These are phyloP conservation scores for Chaetothyriales sp. DNA, from an alignment of 2,329 filamentous ascomycete genomes.

Conservation along the genomic window DNA sequence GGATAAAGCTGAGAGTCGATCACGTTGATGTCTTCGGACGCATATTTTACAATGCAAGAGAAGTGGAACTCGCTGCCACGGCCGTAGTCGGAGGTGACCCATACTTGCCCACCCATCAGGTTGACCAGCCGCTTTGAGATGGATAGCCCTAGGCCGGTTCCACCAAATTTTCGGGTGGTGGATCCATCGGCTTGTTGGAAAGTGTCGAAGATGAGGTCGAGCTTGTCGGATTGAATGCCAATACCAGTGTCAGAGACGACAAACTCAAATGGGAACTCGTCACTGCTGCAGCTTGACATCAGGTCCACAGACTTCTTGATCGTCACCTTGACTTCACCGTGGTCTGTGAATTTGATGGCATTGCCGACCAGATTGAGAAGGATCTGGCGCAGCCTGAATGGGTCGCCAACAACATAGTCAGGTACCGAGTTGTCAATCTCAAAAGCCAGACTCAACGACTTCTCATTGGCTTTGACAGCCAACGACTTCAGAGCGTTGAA, in stretches of 20 bases:
- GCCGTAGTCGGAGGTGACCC: conserved; percentile 85
- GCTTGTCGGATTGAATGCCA: conserved; percentile 85
- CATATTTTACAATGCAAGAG: conserved; percentile 78
- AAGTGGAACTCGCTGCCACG: conserved; percentile 93
- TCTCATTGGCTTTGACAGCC: conserved; percentile 94
- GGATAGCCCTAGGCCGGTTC: conserved; percentile 81
- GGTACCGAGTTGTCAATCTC: conserved; percentile 86
- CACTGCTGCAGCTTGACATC: conserved; percentile 40
- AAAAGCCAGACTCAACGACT: conserved; percentile 82
- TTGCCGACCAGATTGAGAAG: conserved; percentile 96
- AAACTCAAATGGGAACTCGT: conserved; percentile 89
- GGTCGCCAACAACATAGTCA: conserved; percentile 89
- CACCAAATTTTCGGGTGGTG: conserved; percentile 89
- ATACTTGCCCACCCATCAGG: conserved; percentile 89
- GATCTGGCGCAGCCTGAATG: conserved; percentile 89
- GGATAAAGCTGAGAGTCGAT: conserved; percentile 73
- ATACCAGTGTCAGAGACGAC: conserved; percentile 93
- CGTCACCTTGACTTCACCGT: conserved; percentile 88
- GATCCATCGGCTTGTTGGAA: conserved; percentile 98
- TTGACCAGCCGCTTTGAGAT: conserved; percentile 92
- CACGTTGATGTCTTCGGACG: conserved; percentile 58
- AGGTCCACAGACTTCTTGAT: conserved; percentile 55
- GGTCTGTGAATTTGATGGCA: conserved; percentile 96
- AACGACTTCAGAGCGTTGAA: conserved; percentile 95
- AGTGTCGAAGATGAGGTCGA: conserved; percentile 94